Evolutionary conservation across 1,139 yeast genomes (phyloP).

Genomic region (Taphrina deformans): DNA sequence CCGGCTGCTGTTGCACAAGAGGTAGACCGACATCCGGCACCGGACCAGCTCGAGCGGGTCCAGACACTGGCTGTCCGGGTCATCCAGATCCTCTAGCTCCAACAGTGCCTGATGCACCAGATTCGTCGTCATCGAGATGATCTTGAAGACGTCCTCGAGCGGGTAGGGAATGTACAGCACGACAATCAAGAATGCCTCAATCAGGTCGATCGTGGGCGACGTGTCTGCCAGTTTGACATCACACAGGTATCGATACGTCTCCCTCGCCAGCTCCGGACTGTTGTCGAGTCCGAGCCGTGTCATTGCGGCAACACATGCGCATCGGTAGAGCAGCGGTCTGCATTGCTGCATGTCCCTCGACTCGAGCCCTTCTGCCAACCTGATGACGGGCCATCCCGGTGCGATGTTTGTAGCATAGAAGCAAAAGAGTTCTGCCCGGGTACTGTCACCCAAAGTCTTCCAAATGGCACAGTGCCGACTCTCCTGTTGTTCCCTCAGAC

Average conservation of each 20-base stretch:
- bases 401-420: background rate
- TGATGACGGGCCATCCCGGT: background rate
- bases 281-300: background rate
- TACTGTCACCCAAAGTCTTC: background rate
- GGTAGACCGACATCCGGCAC: background rate
- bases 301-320: background rate
- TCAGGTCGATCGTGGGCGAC: background rate
- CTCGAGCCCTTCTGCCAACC: background rate
- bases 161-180: background rate
- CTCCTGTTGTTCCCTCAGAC: constrained; percentile 1
- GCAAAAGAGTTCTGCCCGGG: background rate
- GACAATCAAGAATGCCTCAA: background rate
- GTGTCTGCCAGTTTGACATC: constrained; percentile 1
- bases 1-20: constrained; percentile 7
- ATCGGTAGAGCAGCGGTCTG: background rate
- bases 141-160: background rate
- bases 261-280: background rate
- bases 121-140: background rate
- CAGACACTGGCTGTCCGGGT: background rate
- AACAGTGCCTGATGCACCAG: background rate
- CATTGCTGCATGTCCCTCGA: background rate
- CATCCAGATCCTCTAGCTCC: background rate
- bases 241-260: constrained; percentile 4
- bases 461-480: background rate
- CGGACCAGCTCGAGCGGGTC: background rate